A percentile compares a stretch with the other conserved stretches of the same genome.
Conservation (phyloP, 1,139 yeast species). For the Zygotorulaspora mrakii region DNA sequence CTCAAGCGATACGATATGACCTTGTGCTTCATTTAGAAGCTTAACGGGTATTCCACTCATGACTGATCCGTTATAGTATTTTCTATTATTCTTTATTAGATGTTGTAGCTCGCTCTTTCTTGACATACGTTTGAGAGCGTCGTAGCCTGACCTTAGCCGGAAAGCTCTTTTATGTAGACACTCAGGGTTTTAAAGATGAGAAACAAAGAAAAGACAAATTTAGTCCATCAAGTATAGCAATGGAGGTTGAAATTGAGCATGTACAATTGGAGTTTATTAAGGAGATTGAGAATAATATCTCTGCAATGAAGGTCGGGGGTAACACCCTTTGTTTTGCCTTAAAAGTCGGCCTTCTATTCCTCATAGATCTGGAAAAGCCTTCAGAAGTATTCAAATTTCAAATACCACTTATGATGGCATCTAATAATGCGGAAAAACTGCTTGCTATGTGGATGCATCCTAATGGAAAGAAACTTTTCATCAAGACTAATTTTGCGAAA, state of each 20-base stretch:
- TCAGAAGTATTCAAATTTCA: conserved; percentile 23
- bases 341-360: conserved; percentile 28
- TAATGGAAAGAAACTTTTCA: conserved; percentile 19
- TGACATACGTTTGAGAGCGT: not conserved
- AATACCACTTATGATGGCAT: conserved; percentile 22
- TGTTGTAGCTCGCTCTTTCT: no score
- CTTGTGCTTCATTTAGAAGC: conserved; percentile 83
- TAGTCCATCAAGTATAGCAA: conserved; percentile 4
- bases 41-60: conserved; percentile 69
- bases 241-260: conserved; percentile 33
- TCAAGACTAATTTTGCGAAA: conserved; percentile 34
- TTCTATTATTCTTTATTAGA: no score
- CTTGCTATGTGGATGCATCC: conserved; percentile 29
- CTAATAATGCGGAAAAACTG: conserved; percentile 23
- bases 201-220: not conserved
- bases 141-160: not conserved
- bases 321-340: conserved; percentile 31
- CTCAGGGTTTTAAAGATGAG: not conserved
- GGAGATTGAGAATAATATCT: conserved; percentile 26
- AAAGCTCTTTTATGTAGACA: no score
- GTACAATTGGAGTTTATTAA: conserved; percentile 32
- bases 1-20: conserved; percentile 82
- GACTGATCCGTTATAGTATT: no score
- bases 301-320: conserved; percentile 26
- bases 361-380: conserved; percentile 33